Evolutionary conservation across 1,284 basidiomycete genomes (phyloP).

Genomic region (Ustilago cynodontis): DNA sequence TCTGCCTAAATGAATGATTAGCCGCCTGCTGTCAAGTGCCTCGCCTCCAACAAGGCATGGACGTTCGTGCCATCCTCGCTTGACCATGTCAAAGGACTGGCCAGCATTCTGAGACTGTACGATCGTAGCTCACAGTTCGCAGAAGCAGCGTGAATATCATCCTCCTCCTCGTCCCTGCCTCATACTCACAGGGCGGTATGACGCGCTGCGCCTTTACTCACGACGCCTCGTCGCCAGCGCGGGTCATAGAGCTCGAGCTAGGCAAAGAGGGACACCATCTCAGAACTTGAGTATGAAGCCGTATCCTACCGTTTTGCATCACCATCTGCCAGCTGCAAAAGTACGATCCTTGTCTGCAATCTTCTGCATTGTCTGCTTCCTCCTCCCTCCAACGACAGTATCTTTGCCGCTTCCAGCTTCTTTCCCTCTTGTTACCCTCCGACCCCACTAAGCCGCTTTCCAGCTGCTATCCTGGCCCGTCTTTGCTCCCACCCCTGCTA

Average conservation of each 20-base stretch:
- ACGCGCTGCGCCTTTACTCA: slow-evolving; percentile 16
- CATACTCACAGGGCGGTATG: slow-evolving; percentile 1
- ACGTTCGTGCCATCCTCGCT: slow-evolving; percentile 19
- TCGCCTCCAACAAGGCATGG: slow-evolving; percentile 4
- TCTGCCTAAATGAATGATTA: not conserved
- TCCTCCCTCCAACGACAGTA: not conserved
- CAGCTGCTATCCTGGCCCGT: not conserved
- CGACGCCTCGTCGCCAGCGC: slow-evolving; percentile 17
- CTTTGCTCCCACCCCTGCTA: not conserved
- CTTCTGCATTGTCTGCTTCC: slow-evolving; percentile 13
- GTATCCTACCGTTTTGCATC: not conserved
- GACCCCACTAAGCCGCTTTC: not conserved
- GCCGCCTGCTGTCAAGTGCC: slow-evolving; percentile 13
- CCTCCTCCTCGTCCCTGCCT: not conserved
- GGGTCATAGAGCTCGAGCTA: not conserved
- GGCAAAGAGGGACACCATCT: not conserved
- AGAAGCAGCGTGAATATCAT: not conserved
- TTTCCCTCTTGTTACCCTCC: not conserved
- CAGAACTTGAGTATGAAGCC: not conserved
- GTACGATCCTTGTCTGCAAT: slow-evolving; percentile 9
- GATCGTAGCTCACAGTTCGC: slow-evolving; percentile 6
- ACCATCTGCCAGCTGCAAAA: slow-evolving; percentile 9
- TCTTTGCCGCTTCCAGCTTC: not conserved
- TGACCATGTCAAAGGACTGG: slow-evolving; percentile 7
- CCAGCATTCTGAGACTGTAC: not conserved